A percentile compares a stretch with the other conserved stretches of the same genome.
phyloP scores from a whole-genome alignment of 768 basidiomycete genomes.

The Scleroderma bovista region DNA sequence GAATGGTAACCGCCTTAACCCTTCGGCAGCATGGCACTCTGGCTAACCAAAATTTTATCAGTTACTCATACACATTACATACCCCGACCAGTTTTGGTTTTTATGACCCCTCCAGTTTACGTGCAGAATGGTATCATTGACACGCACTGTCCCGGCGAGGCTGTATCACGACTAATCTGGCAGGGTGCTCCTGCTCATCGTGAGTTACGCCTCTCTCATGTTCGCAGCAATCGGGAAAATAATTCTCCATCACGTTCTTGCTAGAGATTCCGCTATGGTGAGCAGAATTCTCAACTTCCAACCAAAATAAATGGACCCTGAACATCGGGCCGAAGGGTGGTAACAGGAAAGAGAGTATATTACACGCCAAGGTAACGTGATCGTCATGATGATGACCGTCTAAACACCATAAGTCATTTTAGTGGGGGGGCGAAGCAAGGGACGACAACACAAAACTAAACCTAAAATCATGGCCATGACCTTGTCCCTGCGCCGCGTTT shows the following conservation, averaged over 20 bases:
- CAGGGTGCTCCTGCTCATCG: too few species aligned
- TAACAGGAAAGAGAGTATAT: neutral
- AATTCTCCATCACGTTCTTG: neutral
- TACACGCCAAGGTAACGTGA: neutral
- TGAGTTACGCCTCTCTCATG: too few species aligned
- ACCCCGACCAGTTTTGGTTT: too few species aligned
- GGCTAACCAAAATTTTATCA: too few species aligned
- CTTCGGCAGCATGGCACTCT: too few species aligned
- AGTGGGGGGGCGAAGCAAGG: neutral
- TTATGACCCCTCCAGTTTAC: too few species aligned
- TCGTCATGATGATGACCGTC: neutral
- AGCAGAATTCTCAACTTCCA: neutral
- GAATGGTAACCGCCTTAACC: too few species aligned
- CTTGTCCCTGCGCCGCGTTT: slow-evolving; percentile 1
- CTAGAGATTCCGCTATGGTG: neutral
- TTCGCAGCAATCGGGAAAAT: neutral
- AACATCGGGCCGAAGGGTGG: too few species aligned
- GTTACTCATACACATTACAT: too few species aligned
- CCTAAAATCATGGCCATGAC: neutral
- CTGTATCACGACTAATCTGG: too few species aligned
- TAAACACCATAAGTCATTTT: neutral
- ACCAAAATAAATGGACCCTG: neutral
- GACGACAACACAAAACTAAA: neutral
- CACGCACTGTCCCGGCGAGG: too few species aligned
- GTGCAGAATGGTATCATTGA: too few species aligned